Conservation (phyloP, 2,329 filamentous ascomycete species). For the Aspergillus luchuensis region DNA sequence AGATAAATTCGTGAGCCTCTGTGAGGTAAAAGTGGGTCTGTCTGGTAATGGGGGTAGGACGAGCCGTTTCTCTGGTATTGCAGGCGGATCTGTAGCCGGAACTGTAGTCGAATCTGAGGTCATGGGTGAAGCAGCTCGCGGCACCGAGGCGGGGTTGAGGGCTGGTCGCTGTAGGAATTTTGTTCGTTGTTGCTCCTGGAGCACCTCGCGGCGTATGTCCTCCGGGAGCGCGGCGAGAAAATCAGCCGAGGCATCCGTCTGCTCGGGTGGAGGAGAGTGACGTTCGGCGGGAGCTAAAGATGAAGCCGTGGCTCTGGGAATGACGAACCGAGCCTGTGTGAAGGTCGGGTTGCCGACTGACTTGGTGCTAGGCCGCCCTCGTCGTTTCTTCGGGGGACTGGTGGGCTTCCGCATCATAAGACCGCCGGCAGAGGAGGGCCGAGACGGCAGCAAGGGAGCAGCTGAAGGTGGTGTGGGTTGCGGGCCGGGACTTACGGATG, state of each 20-base stretch:
- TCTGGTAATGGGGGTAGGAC: constrained; percentile 52
- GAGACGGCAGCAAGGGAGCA: constrained; percentile 17
- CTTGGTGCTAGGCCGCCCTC: constrained; percentile 55
- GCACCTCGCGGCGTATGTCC: constrained; percentile 74
- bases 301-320: constrained; percentile 26
- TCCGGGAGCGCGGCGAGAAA: constrained; percentile 83
- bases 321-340: constrained; percentile 72
- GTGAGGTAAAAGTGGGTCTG: constrained; percentile 64
- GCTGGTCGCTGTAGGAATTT: constrained; percentile 61
- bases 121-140: constrained; percentile 1
- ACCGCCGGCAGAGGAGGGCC: constrained; percentile 50
- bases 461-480: not conserved
- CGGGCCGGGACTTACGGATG: constrained; percentile 18
- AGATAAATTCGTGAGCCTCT: constrained; percentile 54
- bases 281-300: constrained; percentile 18
- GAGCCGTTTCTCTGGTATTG: constrained; percentile 29
- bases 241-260: constrained; percentile 59
- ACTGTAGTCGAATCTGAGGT: constrained; percentile 15
- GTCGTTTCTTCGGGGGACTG: constrained; percentile 69
- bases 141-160: constrained; percentile 44
- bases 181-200: constrained; percentile 69
- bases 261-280: constrained; percentile 22
- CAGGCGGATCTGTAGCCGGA: constrained; percentile 16
- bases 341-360: constrained; percentile 61
- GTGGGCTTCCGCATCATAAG: constrained; percentile 54